Evolutionary conservation across 2,329 filamentous ascomycete species (phyloP).

Genomic region (Zymoseptoria crescenta): DNA sequence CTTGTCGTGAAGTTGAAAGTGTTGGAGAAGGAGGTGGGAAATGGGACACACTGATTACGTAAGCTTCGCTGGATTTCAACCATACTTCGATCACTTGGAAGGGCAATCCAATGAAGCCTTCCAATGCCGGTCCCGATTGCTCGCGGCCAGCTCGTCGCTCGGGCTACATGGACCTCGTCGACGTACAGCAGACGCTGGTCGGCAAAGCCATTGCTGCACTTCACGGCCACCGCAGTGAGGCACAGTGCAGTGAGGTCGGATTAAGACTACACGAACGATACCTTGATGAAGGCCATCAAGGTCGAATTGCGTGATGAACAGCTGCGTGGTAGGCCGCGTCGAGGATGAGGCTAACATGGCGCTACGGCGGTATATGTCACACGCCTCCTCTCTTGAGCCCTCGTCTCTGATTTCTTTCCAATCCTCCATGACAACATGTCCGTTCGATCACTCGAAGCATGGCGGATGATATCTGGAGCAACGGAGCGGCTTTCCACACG

Average conservation of each 20-base stretch:
- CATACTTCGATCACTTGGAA: too few species aligned
- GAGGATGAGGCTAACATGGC: background rate
- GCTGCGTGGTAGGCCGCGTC: background rate
- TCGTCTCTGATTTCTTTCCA: background rate
- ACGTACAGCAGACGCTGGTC: background rate
- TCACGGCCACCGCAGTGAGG: background rate
- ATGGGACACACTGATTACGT: too few species aligned
- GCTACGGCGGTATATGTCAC: background rate
- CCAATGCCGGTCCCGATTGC: too few species aligned
- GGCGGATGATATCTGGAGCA: background rate
- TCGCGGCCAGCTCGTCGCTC: too few species aligned
- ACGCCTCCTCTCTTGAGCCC: background rate
- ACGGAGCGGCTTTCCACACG: background rate
- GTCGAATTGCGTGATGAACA: background rate
- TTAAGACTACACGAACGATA: background rate
- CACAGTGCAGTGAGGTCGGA: background rate
- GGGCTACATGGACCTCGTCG: too few species aligned
- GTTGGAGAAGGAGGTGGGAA: too few species aligned
- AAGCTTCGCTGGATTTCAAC: too few species aligned
- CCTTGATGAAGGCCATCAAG: background rate
- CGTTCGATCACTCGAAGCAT: background rate
- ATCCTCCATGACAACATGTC: background rate
- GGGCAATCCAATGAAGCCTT: too few species aligned
- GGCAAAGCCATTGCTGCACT: background rate
- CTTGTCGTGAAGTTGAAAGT: too few species aligned